phyloP scores from a whole-genome alignment of 768 basidiomycete genomes.

The Leucocoprinus leucothites region DNA sequence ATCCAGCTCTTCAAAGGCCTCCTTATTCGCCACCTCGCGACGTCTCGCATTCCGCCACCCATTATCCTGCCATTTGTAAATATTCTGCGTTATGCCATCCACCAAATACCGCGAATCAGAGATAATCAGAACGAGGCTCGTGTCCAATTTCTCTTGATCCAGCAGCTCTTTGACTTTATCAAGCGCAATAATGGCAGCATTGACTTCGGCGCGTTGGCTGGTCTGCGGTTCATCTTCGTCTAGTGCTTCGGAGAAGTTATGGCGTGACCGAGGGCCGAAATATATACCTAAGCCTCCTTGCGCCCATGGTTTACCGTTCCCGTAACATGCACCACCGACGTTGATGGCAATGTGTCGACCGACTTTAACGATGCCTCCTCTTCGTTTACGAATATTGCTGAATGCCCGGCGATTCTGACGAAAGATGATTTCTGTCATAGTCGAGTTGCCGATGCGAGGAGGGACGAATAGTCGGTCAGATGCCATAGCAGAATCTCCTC shows the following conservation, averaged over 20 bases:
- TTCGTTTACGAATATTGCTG: not conserved
- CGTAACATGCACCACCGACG: slow-evolving; percentile 12
- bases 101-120: slow-evolving; percentile 12
- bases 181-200: slow-evolving; percentile 9
- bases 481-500: too few relatives aligned
- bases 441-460: slow-evolving; percentile 1
- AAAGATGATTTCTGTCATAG: not conserved
- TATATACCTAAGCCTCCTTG: slow-evolving; percentile 10
- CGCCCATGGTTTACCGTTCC: slow-evolving; percentile 11
- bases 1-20: not conserved
- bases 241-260: slow-evolving; percentile 3
- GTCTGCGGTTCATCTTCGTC: slow-evolving; percentile 1
- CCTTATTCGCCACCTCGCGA: slow-evolving; percentile 1
- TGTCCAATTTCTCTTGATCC: not conserved
- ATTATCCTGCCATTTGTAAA: slow-evolving; percentile 8
- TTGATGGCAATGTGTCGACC: slow-evolving; percentile 4
- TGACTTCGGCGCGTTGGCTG: slow-evolving; percentile 10
- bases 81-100: slow-evolving; percentile 2
- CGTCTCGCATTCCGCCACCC: slow-evolving; percentile 9
- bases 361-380: not conserved
- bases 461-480: not conserved
- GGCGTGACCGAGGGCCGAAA: slow-evolving; percentile 1
- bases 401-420: not conserved
- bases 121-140: slow-evolving; percentile 1
- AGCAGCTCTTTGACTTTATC: not conserved